phyloP scores from a whole-genome alignment of 768 basidiomycete species.

The Ephemerocybe angulata region DNA sequence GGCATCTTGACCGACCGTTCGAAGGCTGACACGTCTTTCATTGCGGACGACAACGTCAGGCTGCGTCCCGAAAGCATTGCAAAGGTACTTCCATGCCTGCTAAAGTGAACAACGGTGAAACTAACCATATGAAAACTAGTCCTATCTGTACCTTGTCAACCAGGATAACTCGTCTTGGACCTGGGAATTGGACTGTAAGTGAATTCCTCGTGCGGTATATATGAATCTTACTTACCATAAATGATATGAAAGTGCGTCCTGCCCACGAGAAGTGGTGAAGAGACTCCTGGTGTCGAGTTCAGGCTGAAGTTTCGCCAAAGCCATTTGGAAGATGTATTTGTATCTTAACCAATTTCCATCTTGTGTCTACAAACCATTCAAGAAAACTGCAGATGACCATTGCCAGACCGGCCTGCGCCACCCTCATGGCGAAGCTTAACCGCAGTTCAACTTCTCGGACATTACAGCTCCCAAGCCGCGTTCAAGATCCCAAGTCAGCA shows the following conservation, averaged over 20 bases:
- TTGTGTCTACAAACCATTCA: too few species aligned
- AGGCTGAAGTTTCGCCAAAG: too few species aligned
- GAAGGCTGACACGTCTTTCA: conserved; percentile 34
- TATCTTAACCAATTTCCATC: background rate
- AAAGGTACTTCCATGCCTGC: conserved; percentile 38
- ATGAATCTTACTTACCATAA: too few species aligned
- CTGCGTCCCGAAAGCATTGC: conserved; percentile 70
- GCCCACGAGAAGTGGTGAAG: conserved; percentile 45
- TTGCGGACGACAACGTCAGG: conserved; percentile 41
- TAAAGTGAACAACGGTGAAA: background rate
- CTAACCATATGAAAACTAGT: conserved; percentile 33
- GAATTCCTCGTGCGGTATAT: background rate
- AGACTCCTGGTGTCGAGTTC: background rate
- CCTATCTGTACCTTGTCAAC: conserved; percentile 61
- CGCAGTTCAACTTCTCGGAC: too few species aligned
- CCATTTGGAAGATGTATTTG: background rate
- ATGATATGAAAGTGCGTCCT: conserved; percentile 36
- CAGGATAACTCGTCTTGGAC: conserved; percentile 74
- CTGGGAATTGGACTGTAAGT: conserved; percentile 77
- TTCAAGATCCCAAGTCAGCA: too few species aligned
- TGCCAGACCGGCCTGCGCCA: too few species aligned
- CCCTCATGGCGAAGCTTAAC: too few species aligned
- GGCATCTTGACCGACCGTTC: conserved; percentile 35
- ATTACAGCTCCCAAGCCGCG: too few species aligned
- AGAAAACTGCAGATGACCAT: too few species aligned